A percentile compares a stretch with the other conserved stretches of the same genome.
Evolutionary conservation across 768 basidiomycete species (phyloP).

Genomic region (Sistotremastrum suecicum): DNA sequence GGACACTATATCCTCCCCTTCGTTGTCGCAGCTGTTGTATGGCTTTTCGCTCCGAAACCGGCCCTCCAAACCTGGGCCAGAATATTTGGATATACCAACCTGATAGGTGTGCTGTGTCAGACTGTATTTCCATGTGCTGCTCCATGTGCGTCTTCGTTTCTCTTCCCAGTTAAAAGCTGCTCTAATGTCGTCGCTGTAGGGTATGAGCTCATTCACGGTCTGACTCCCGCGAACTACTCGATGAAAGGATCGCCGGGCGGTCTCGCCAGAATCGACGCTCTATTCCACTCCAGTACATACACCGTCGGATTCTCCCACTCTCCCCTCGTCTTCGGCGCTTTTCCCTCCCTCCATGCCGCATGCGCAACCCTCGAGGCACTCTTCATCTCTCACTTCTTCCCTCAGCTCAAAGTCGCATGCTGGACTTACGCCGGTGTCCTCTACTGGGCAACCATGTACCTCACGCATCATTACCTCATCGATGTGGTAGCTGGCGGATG

Average conservation of each 20-base stretch:
- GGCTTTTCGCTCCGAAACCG: constrained; percentile 78
- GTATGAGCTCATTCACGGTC: constrained; percentile 96
- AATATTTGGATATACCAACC: constrained; percentile 88
- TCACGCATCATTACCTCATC: constrained; percentile 96
- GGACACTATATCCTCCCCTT: constrained; percentile 82
- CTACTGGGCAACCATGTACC: constrained; percentile 99
- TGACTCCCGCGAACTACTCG: constrained; percentile 85
- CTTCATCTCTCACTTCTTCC: constrained; percentile 93
- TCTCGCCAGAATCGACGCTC: constrained; percentile 77
- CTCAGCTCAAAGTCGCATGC: constrained; percentile 44
- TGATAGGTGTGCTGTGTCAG: constrained; percentile 77
- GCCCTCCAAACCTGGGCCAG: constrained; percentile 73
- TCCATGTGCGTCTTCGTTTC: constrained; percentile 31
- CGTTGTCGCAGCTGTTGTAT: constrained; percentile 70
- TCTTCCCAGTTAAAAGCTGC: constrained; percentile 2
- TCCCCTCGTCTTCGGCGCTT: constrained; percentile 93
- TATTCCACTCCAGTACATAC: constrained; percentile 70
- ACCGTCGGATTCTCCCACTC: constrained; percentile 70
- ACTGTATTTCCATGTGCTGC: constrained; percentile 86
- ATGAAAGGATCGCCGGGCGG: constrained; percentile 93
- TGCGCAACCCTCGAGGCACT: constrained; percentile 86
- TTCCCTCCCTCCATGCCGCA: constrained; percentile 86
- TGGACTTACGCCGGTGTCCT: constrained; percentile 79
- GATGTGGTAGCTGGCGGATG: constrained; percentile 93
- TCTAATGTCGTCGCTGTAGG: constrained; percentile 20